Base-by-base conservation (phyloP, 2,329 filamentous ascomycete species). In the Scedosporium dehoogii region DNA sequence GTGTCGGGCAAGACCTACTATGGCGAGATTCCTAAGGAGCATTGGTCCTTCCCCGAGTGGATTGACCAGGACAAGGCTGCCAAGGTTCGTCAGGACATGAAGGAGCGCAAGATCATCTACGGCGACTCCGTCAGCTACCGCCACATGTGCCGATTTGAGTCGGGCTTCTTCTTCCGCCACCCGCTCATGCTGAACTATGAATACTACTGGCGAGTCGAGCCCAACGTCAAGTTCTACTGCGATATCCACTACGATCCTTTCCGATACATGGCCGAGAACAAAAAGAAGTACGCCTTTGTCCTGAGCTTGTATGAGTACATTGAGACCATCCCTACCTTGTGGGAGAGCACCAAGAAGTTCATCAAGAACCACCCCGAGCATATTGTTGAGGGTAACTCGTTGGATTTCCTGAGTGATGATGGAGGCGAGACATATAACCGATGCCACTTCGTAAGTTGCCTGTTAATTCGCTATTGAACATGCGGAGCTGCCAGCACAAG, bases 121-220 rank as follows among this genome's bases (percentile, higher is more conserved):
- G 94, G 94, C 65, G 94, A 97, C 76, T 96, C 92, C 10, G 79
- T 96, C 77, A 96, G 91, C 78, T 99, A 99, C 80, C 87, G 94
- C 66, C 96, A 99, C 81, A 99, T 99, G 94, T 99, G 94, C 78
- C 91, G 94, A 67, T 99, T 96, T 73, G 94, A 99, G 77, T 97
- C 93, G 6, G 94, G 94, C 46, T 99, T 99, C 83, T 99, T 99
- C 83, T 99, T 97, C 85, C 91, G 89, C 65, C 94, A 99, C 74
- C 84, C 86, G 33, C 79, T 97, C 68, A 92, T 99, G 90, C 78
- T 90, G 74, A 92, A 97, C 74, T 99, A 96, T 76, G 94, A 99
- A 73, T 99, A 91, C 85, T 99, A 99, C 84, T 99, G 94, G 94
- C 91, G 96, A 68, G 94, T 99, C 14, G 94, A 99, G 82, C 94